Evolutionary conservation across 345 rosid genomes (phyloP).

Genomic region (Aegle marmelos): DNA sequence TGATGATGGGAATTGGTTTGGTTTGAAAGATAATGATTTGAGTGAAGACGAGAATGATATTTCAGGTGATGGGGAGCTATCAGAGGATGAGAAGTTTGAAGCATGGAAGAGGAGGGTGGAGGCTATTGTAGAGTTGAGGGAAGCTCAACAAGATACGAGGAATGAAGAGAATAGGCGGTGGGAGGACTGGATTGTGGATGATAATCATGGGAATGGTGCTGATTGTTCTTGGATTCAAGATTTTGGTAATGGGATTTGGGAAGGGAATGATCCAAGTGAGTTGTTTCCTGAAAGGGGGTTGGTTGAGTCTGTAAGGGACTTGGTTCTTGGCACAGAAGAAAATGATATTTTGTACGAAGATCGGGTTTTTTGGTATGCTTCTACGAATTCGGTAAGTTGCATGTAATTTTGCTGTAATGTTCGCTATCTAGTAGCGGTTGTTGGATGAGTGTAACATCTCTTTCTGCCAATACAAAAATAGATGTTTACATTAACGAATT

Average conservation of each 20-base stretch:
- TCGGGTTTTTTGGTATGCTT: constrained; percentile 81
- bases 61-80: constrained; percentile 37
- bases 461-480: no score
- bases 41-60: constrained; percentile 36
- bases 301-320: constrained; percentile 63
- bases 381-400: constrained; percentile 67
- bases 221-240: constrained; percentile 49
- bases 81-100: constrained; percentile 68
- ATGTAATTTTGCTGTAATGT: not conserved
- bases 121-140: constrained; percentile 87
- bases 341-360: constrained; percentile 91
- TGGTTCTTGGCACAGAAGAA: constrained; percentile 71
- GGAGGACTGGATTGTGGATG: constrained; percentile 93
- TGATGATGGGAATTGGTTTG: constrained; percentile 89
- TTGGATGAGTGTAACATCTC: no score
- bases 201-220: constrained; percentile 17
- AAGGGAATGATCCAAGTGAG: constrained; percentile 31
- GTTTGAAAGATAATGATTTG: constrained; percentile 63
- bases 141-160: constrained; percentile 67
- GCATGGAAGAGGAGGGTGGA: constrained; percentile 93
- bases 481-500: no score
- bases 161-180: constrained; percentile 74
- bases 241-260: constrained; percentile 35
- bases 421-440: not conserved
- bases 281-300: constrained; percentile 56